Conservation (phyloP, 768 basidiomycete species). For the Hericium erinaceus region DNA sequence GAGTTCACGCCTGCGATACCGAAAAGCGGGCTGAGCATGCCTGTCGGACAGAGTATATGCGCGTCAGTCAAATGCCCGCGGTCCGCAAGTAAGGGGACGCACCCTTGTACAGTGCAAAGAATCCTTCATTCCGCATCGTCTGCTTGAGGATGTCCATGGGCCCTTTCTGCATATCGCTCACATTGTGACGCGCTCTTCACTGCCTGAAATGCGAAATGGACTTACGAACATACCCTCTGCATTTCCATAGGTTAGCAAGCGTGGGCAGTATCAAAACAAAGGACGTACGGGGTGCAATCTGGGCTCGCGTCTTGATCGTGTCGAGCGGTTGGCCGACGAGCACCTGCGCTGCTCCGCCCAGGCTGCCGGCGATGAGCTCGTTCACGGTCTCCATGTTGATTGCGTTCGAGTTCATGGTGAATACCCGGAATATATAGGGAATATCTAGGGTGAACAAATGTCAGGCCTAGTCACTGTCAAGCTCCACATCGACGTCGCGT, state of each 20-base stretch:
- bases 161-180: slow-evolving; percentile 51
- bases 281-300: slow-evolving; percentile 69
- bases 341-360: slow-evolving; percentile 92
- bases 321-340: slow-evolving; percentile 90
- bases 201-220: slow-evolving; percentile 6
- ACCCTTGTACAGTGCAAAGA: slow-evolving; percentile 96
- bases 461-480: too few relatives aligned
- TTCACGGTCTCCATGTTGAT: slow-evolving; percentile 48
- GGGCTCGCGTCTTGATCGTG: slow-evolving; percentile 82
- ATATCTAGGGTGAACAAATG: too few relatives aligned
- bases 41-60: slow-evolving; percentile 26
- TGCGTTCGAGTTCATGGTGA: not conserved
- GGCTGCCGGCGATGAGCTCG: slow-evolving; percentile 80
- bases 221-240: slow-evolving; percentile 84
- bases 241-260: not conserved
- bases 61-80: not conserved
- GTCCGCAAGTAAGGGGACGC: not conserved
- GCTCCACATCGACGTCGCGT: too few relatives aligned
- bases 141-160: slow-evolving; percentile 85
- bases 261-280: not conserved
- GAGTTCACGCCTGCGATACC: slow-evolving; percentile 97
- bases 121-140: slow-evolving; percentile 80
- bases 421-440: too few relatives aligned
- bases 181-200: not conserved
- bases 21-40: slow-evolving; percentile 84